Conservation (phyloP, 805 yeast species). For the Nakazawaea peltata region DNA sequence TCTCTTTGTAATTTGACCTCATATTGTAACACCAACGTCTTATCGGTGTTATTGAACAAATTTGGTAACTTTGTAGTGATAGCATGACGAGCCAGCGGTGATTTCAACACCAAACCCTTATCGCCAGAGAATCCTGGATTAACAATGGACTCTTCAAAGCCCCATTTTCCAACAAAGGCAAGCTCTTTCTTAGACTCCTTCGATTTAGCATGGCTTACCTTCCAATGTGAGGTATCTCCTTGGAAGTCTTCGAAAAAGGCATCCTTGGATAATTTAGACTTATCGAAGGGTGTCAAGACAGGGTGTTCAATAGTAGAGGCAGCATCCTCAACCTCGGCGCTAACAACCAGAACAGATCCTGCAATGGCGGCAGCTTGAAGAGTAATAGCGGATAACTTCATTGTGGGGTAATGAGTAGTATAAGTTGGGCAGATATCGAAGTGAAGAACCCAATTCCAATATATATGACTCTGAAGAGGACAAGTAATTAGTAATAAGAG, state of each 20-base stretch:
- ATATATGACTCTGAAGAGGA: too few relatives aligned
- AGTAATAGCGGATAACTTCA: constrained; percentile 6
- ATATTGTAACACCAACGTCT: constrained; percentile 77
- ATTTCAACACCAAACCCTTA: constrained; percentile 67
- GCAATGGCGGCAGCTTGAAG: constrained; percentile 4
- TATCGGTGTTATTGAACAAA: constrained; percentile 50
- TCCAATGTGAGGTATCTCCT: constrained; percentile 40
- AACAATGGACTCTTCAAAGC: constrained; percentile 50
- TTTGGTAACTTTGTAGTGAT: constrained; percentile 55
- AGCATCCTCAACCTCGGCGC: too few relatives aligned
- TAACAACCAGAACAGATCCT: neutral
- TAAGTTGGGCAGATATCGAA: too few relatives aligned
- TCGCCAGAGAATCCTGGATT: constrained; percentile 59
- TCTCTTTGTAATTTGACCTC: constrained; percentile 82
- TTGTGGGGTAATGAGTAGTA: neutral
- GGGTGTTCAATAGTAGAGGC: constrained; percentile 20
- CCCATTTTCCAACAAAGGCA: constrained; percentile 70
- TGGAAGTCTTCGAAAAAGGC: constrained; percentile 64
- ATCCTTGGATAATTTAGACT: constrained; percentile 24
- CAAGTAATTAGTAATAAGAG: too few relatives aligned
- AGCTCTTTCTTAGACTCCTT: constrained; percentile 46
- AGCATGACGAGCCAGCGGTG: constrained; percentile 77
- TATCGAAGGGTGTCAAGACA: constrained; percentile 28
- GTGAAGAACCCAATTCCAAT: too few relatives aligned
- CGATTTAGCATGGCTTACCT: constrained; percentile 46